These are phyloP conservation scores for Pulveroboletus sp. DNA, from an alignment of 768 basidiomycete genomes.

Conservation along the genomic window DNA sequence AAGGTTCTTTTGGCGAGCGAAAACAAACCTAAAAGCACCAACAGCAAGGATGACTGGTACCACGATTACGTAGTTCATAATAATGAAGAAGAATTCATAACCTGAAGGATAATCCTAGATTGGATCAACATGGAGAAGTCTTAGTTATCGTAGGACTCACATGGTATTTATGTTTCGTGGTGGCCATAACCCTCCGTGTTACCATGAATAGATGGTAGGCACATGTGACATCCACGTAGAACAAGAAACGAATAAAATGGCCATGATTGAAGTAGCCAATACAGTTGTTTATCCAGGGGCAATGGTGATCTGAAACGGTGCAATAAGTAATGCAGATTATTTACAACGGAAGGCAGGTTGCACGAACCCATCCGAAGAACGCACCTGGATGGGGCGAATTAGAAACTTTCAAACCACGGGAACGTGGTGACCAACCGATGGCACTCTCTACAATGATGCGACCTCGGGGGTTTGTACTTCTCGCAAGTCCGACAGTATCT, in stretches of 20 bases:
- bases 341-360: neutral
- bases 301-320: constrained; percentile 67
- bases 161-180: constrained; percentile 46
- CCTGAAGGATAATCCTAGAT: constrained; percentile 64
- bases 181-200: constrained; percentile 53
- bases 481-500: constrained; percentile 86
- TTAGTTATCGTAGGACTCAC: constrained; percentile 34
- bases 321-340: constrained; percentile 4
- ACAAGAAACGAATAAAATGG: constrained; percentile 85
- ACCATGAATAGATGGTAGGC: constrained; percentile 86
- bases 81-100: constrained; percentile 74
- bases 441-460: constrained; percentile 92
- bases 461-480: constrained; percentile 78
- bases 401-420: neutral
- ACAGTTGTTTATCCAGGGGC: constrained; percentile 93
- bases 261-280: constrained; percentile 91
- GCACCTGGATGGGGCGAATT: constrained; percentile 45
- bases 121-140: neutral
- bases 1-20: neutral
- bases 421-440: constrained; percentile 50
- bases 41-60: constrained; percentile 84
- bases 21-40: constrained; percentile 77
- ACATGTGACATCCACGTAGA: constrained; percentile 89
- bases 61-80: constrained; percentile 83
- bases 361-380: constrained; percentile 83